phyloP scores from a whole-genome alignment of 108 stramenopile species.

The Pseudonitzschia multistriata region DNA sequence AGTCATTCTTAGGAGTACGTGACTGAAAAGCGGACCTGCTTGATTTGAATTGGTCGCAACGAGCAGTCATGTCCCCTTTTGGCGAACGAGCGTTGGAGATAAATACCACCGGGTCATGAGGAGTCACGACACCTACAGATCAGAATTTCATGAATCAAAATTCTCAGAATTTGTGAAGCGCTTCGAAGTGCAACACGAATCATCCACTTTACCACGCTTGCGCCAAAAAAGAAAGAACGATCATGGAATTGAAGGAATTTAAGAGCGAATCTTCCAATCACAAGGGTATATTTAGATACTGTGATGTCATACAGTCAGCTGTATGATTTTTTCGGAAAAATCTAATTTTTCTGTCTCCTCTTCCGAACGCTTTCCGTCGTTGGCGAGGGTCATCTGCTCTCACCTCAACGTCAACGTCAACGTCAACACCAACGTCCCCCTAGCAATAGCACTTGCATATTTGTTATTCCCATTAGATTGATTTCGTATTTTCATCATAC shows the following conservation, averaged over 20 bases:
- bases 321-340: too few species aligned
- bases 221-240: neutral
- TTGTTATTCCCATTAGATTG: too few species aligned
- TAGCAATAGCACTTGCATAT: too few species aligned
- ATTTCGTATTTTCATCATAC: too few species aligned
- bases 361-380: too few species aligned
- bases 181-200: neutral
- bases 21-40: neutral
- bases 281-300: neutral
- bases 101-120: too few species aligned
- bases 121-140: neutral
- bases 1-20: too few species aligned
- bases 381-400: too few species aligned
- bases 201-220: neutral
- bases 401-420: too few species aligned
- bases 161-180: neutral
- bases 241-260: neutral
- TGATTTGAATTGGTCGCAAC: conserved; percentile 1
- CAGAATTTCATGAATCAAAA: neutral
- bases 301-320: neutral
- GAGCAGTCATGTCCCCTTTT: neutral
- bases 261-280: neutral
- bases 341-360: too few species aligned
- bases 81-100: neutral
- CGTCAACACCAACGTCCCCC: too few species aligned